Percentiles rank a stretch among this genome's conserved stretches.
These are phyloP conservation scores for Beta macrorhiza DNA, from an alignment of 179 eudicot genomes.

Conservation along the genomic window DNA sequence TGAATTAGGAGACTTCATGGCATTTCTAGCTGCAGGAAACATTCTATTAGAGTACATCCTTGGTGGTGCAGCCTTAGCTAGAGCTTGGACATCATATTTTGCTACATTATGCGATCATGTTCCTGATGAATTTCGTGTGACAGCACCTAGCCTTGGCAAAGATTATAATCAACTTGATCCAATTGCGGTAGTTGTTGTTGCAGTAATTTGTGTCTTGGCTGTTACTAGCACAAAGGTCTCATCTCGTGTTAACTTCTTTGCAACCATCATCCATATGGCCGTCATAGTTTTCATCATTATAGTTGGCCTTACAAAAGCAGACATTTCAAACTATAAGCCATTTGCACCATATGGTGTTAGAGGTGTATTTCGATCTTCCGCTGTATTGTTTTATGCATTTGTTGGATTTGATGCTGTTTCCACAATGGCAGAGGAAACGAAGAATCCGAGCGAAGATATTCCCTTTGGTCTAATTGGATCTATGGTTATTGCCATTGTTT, in stretches of 20 bases:
- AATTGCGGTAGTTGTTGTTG: conserved; percentile 45
- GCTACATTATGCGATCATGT: conserved; percentile 59
- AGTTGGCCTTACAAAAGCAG: conserved; percentile 55
- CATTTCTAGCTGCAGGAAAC: conserved; percentile 75
- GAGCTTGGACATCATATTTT: conserved; percentile 75
- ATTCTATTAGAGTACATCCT: conserved; percentile 61
- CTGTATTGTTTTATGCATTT: conserved; percentile 69
- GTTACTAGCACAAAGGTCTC: conserved; percentile 53
- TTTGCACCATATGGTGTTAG: conserved; percentile 46
- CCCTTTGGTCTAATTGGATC: conserved; percentile 79
- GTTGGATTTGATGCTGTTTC: conserved; percentile 82
- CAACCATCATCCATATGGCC: conserved; percentile 50
- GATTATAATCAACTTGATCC: conserved; percentile 62
- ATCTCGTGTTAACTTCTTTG: conserved; percentile 53
- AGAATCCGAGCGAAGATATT: conserved; percentile 66
- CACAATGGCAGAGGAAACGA: conserved; percentile 85
- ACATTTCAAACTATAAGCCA: conserved; percentile 35
- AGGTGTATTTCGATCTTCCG: conserved; percentile 64
- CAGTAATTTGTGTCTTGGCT: conserved; percentile 41
- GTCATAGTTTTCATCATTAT: conserved; percentile 64
- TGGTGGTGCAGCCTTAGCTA: conserved; percentile 63
- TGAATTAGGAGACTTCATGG: conserved; percentile 69
- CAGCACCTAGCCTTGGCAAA: conserved; percentile 26
- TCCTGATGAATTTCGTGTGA: conserved; percentile 51
- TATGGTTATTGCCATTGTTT: conserved; percentile 47